These are phyloP conservation scores for Acorus calamus DNA, from an alignment of 106 monocot genomes.

Conservation along the genomic window DNA sequence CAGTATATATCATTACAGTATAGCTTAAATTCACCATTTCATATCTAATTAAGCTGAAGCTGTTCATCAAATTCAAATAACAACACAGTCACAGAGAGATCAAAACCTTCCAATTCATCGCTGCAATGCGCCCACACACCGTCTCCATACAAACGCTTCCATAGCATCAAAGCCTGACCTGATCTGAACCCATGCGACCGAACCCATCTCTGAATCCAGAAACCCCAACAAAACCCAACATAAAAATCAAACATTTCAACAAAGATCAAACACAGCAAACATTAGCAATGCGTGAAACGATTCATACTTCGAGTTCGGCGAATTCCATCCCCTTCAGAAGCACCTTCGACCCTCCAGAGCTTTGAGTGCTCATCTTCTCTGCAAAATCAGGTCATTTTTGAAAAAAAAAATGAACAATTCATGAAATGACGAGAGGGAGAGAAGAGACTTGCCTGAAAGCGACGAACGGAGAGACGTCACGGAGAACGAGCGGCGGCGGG, in stretches of 20 bases:
- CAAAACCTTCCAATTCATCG: conserved; percentile 70
- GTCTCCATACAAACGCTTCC: conserved; percentile 88
- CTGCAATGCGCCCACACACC: conserved; percentile 58
- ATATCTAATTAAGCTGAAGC: too few species aligned
- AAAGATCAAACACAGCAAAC: neutral
- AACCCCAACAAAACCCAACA: neutral
- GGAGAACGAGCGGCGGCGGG: too few species aligned
- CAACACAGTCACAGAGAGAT: too few species aligned
- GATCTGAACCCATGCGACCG: conserved; percentile 78
- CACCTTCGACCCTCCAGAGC: conserved; percentile 27
- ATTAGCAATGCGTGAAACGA: neutral
- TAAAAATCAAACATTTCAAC: neutral
- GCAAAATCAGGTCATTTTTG: too few species aligned
- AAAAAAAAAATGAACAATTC: too few species aligned
- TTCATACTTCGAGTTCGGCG: conserved; percentile 61
- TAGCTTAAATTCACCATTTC: too few species aligned
- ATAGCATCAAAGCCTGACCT: conserved; percentile 90
- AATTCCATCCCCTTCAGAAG: conserved; percentile 75
- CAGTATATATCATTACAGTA: too few species aligned
- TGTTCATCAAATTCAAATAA: too few species aligned
- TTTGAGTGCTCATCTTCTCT: too few species aligned
- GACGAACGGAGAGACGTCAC: too few species aligned
- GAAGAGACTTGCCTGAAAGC: too few species aligned
- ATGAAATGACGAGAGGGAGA: too few species aligned
- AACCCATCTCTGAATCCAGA: conserved; percentile 67